Base-by-base conservation (phyloP, 2,329 filamentous ascomycete species). In the Aspergillus sp. region DNA sequence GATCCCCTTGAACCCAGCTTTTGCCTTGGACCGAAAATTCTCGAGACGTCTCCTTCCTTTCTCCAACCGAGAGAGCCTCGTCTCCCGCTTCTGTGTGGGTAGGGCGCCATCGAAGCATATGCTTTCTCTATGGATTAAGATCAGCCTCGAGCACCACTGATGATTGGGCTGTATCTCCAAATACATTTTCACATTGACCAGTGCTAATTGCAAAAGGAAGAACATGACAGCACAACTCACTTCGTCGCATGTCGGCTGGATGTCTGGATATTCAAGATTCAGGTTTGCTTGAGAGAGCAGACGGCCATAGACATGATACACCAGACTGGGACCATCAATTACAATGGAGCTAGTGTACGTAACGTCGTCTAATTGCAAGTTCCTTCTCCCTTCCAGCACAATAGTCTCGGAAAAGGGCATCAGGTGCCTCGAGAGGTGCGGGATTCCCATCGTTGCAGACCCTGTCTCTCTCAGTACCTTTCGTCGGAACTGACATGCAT, bases 21-120 rank as follows among this genome's bases (percentile, higher is more conserved):
- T 62, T 10, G 66, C 64, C 7, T 69, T 69, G 35, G 68, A 64
- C 53, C 79, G 78, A 44, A 81, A 76, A 2, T 71, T 68, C 36
- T 79, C 77, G 19, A 92, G 72, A 19, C 82, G 78, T 3, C 73
- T 71, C 7, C 87, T 82, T 19, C 78, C 82, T 17, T 76, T 78
- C 46, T 83, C 74, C 33, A 88, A 76, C 32, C 90, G 80, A 9
- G 79, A 69, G 47, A 85, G 72, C 4, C 90, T 82, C 6, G 84
- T 82, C 0, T 73, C 67, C 32, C 79, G 77, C 66, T 96, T 96
- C 4, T 76, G 70, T 0, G 67, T 53, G 0, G 93, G 93, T 1
- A 97, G 78, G 51, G 83, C 86, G 13, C 91, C 91, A 68, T 97
- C 93, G 62, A 97, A 96, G 67, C 87, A 91, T 49, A 96, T 88